These are phyloP conservation scores for Xanthoconium stramineum DNA, from an alignment of 768 basidiomycete genomes.

Conservation along the genomic window DNA sequence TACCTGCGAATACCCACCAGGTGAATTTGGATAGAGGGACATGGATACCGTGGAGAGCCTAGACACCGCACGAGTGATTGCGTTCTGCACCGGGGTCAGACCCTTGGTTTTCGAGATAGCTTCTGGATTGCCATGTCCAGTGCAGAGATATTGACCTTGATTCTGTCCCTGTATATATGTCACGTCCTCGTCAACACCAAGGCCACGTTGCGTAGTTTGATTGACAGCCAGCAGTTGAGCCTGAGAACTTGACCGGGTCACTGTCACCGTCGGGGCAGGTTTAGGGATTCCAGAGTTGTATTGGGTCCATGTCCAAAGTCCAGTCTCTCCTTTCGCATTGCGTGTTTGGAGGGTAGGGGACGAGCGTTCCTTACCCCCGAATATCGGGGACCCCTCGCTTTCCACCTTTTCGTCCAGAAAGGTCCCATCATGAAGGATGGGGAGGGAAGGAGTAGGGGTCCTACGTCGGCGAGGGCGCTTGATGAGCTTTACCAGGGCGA, in stretches of 20 bases:
- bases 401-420: constrained; percentile 44
- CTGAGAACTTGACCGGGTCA: constrained; percentile 24
- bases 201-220: constrained; percentile 8
- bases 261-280: constrained; percentile 21
- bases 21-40: constrained; percentile 47
- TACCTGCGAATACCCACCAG: constrained; percentile 27
- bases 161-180: constrained; percentile 14
- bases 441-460: constrained; percentile 72
- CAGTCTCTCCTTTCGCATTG: constrained; percentile 38
- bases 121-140: constrained; percentile 23
- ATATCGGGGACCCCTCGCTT: constrained; percentile 64
- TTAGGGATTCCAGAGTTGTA: constrained; percentile 41
- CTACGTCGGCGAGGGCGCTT: constrained; percentile 47
- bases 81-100: constrained; percentile 35
- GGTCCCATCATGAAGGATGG: constrained; percentile 59
- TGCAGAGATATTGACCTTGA: constrained; percentile 22
- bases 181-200: constrained; percentile 3
- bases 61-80: constrained; percentile 39
- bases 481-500: constrained; percentile 47
- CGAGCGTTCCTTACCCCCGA: constrained; percentile 71
- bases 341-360: constrained; percentile 31
- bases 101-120: constrained; percentile 23
- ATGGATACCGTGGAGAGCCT: constrained; percentile 42
- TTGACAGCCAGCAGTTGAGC: constrained; percentile 9
- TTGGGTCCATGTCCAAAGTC: constrained; percentile 56